Evolutionary conservation across 2,329 filamentous ascomycete species (phyloP), one percentile per base, ranked within the genome.

Genomic region (Neofusicoccum ribis): DNA sequence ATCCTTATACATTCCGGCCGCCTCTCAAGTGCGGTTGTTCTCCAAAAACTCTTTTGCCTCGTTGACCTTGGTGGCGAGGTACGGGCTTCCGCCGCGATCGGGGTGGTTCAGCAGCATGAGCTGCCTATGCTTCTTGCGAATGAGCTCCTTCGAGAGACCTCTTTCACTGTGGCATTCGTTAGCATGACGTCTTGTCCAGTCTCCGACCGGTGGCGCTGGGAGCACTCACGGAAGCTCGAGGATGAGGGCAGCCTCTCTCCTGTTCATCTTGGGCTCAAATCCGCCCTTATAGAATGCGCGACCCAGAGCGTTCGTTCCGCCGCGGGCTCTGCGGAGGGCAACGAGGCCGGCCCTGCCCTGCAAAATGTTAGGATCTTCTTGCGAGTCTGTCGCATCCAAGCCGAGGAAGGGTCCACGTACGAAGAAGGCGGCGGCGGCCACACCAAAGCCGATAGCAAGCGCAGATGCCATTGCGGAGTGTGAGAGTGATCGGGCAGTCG

Each of bases 91-190:
- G 70, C 95, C 95, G 75, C 95, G 91, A 84, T 99, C 95, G 69
- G 95, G 95, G 79, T 99, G 95, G 84, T 99, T 99, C 70, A 97
- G 84, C 65, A 99, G 88, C 94, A 99, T 99, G 70, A 98, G 88
- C 63, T 89, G 92, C 69, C 95, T 90, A 81, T 99, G 95, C 72
- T 93, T 92, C 82, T 97, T 97, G 76, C 95, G 92, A 72, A 99
- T 84, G 76, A 96, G 95, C 52, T 98, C 94, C 80, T 96, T 96
- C 66, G 89, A 95, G 68, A 97, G 77, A 71, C 89, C 88, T 68
- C 93, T 88, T 81, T 99, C 95, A 69, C 93, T 98, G 49, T 2
- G 31, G 15, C 12, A 43, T 4, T 20, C 15, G 15, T 65, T 34
- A 64, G 61, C 14, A 27, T 12, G 23, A 20, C 12, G 20, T 46